A percentile compares a stretch with the other conserved stretches of the same genome.
phyloP scores from a whole-genome alignment of 2,329 filamentous ascomycete genomes.

The Didymella glomerata region DNA sequence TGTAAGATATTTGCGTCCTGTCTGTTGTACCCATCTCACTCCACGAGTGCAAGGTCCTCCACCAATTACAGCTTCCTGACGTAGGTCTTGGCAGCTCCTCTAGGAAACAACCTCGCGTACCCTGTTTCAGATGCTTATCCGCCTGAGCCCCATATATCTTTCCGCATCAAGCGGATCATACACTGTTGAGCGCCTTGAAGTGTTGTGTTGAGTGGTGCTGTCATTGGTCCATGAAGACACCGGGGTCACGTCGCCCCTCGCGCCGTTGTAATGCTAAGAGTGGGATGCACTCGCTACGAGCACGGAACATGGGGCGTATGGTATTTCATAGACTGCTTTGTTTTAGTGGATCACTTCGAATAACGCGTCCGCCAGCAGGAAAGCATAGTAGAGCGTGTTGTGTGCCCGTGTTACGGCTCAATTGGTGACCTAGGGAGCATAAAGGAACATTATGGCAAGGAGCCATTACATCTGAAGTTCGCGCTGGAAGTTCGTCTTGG shows the following conservation, averaged over 20 bases:
- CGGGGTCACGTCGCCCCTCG: too few species aligned
- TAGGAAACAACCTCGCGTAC: background rate
- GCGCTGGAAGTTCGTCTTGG: too few species aligned
- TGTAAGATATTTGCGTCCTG: background rate
- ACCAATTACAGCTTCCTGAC: background rate
- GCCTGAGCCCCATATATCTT: background rate
- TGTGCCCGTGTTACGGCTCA: background rate
- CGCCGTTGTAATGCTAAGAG: background rate
- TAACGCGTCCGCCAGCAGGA: background rate
- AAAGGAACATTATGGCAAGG: background rate
- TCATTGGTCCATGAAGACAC: too few species aligned
- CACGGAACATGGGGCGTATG: background rate
- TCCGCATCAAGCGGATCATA: background rate
- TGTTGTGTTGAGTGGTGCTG: background rate
- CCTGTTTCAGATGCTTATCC: background rate
- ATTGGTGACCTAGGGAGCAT: background rate
- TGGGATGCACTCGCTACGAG: background rate
- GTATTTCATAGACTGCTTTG: background rate
- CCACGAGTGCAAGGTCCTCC: background rate
- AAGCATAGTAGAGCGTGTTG: background rate
- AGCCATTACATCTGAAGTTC: background rate
- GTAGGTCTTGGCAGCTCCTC: slow-evolving; percentile 4
- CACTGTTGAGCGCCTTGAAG: background rate
- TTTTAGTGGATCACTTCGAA: background rate
- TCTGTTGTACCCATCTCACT: background rate